Base-by-base conservation (phyloP, 1,139 yeast genomes). In the Scheffersomyces cryptocercus region DNA sequence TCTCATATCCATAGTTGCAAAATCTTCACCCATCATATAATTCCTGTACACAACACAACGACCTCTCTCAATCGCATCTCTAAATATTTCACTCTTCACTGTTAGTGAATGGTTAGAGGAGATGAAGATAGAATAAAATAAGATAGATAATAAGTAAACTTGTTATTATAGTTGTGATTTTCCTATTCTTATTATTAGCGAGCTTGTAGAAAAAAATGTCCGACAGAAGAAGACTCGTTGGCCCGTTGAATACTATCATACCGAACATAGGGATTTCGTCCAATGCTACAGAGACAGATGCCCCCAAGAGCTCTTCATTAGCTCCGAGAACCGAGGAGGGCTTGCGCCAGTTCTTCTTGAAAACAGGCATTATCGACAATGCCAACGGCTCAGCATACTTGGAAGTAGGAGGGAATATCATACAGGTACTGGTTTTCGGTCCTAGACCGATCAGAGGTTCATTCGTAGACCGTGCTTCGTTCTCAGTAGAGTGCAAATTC, bases 401-500 rank as follows among this genome's bases (percentile, higher is more conserved):
- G 32, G 97, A 91, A 62, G 73, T 78, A 10, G 85, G 79, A 12
- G 77, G 76, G 40, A 79, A 81, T 28, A 74, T 83, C 34, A 67
- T 90, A 6, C 82, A 85, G 47, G 84, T 85, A 1, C 77, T 90
- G 1, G 85, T 91, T 0, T 88, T 85, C 63, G 98, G 97, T 0
- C 97, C 98, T 9, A 76, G 93, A 51, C 97, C 97, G 5, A 83
- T 87, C 39, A 73, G 88, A 49, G 90, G 91, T 0, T 79, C 88
- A 1, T 88, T 87, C 60, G 74, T 82, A 29, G 83, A 85, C 35
- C 73, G 81, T 44, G 95, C 95, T 1, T 73, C 82, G 3, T 69
- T 88, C 38, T 75, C 84, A 16, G 90, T 88, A 2, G 87, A 83
- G 47, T 75, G 85, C 46, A 83, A 82, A 52, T 74, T 82, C 46